Conservation (phyloP, 192 early-diverging fungal species). For the Backusella macrospora region DNA sequence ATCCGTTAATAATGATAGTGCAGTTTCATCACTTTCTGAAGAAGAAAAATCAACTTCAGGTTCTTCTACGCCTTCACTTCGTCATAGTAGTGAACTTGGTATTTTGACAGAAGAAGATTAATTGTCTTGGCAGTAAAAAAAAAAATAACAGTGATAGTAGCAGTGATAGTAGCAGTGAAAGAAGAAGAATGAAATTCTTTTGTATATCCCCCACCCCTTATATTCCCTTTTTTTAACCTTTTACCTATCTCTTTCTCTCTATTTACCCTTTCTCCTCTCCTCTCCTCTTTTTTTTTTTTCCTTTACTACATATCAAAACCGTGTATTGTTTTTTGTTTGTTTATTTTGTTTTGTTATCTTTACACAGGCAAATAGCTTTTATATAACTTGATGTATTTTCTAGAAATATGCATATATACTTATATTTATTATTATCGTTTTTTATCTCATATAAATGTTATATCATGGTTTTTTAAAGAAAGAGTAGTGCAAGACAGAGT, state of each 20-base stretch:
- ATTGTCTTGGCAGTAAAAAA: too few species aligned
- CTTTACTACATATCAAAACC: background rate
- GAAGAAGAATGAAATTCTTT: background rate
- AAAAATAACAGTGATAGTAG: too few species aligned
- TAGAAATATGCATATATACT: background rate
- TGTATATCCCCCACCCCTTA: background rate
- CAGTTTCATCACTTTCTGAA: slow-evolving; percentile 1
- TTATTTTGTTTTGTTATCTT: background rate
- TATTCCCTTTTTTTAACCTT: too few species aligned
- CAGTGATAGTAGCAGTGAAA: too few species aligned
- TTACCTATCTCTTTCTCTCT: background rate
- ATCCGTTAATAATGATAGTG: slow-evolving; percentile 15
- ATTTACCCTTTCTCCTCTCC: background rate
- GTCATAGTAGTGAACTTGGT: slow-evolving; percentile 31
- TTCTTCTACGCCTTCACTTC: slow-evolving; percentile 31
- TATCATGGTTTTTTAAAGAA: background rate
- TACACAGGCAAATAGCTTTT: background rate
- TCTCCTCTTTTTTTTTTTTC: background rate
- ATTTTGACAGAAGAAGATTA: slow-evolving; percentile 33
- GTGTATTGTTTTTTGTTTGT: background rate
- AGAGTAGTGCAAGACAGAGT: too few species aligned
- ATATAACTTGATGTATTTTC: background rate
- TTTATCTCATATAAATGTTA: background rate
- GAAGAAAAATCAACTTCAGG: slow-evolving; percentile 17
- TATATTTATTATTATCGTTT: background rate